Evolutionary conservation across 139 green algal genomes (phyloP).

Genomic region (Zygnema circumcarinatum): DNA sequence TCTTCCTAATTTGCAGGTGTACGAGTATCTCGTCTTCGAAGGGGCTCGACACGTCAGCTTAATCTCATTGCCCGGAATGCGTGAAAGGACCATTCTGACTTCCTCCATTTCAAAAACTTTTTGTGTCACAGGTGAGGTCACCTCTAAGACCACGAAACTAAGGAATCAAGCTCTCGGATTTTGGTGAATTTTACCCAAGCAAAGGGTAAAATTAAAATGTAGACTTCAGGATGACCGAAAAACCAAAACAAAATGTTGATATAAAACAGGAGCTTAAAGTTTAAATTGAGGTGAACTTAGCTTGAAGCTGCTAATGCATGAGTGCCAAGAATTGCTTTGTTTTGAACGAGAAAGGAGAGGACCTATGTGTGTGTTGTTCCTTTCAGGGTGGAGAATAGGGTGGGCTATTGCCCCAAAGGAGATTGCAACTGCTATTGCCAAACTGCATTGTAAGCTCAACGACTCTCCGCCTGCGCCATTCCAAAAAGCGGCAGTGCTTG

Average conservation of each 20-base stretch:
- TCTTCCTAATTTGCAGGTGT: conserved; percentile 26
- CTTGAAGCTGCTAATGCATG: too few species aligned
- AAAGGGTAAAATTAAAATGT: too few species aligned
- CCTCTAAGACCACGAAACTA: background rate
- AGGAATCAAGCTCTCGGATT: too few species aligned
- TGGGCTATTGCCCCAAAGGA: conserved; percentile 54
- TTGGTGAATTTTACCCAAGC: too few species aligned
- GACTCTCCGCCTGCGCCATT: conserved; percentile 53
- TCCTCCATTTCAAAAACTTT: conserved; percentile 62
- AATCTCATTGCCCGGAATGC: conserved; percentile 27
- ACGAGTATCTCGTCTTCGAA: conserved; percentile 28
- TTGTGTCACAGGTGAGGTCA: conserved; percentile 53
- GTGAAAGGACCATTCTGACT: conserved; percentile 46
- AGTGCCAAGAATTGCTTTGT: too few species aligned
- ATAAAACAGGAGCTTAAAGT: too few species aligned
- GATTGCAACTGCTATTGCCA: conserved; percentile 48
- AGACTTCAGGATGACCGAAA: too few species aligned
- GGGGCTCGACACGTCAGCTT: conserved; percentile 20
- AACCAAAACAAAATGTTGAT: too few species aligned
- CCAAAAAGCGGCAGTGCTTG: conserved; percentile 30
- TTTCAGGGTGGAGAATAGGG: conserved; percentile 56
- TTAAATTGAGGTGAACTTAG: too few species aligned
- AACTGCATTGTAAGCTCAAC: conserved; percentile 50
- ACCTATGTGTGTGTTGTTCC: too few species aligned
- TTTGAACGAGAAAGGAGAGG: too few species aligned